These are phyloP conservation scores for Pichia sp. DNA, from an alignment of 1,139 yeast species.

Conservation along the genomic window DNA sequence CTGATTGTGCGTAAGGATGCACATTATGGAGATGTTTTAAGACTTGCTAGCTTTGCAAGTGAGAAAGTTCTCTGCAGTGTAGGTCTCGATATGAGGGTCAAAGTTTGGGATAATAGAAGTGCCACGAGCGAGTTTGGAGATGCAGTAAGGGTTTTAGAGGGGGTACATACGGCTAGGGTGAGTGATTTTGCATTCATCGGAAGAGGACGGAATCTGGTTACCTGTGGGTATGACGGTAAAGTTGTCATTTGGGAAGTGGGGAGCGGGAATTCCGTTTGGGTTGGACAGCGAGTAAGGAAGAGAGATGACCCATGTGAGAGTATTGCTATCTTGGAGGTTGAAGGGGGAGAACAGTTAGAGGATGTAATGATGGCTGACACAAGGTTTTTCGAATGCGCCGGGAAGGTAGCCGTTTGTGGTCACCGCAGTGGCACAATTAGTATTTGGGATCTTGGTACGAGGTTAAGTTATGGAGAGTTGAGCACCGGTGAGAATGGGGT, in stretches of 20 bases:
- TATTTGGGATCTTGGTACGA: conserved; percentile 31
- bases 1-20: conserved; percentile 23
- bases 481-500: conserved; percentile 6
- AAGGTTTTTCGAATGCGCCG: conserved; percentile 17
- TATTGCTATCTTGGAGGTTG: conserved; percentile 5
- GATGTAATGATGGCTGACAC: conserved; percentile 1
- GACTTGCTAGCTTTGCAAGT: conserved; percentile 47
- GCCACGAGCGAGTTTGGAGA: conserved; percentile 38
- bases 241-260: conserved; percentile 66
- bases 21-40: conserved; percentile 41
- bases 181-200: conserved; percentile 46
- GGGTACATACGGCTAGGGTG: conserved; percentile 39
- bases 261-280: conserved; percentile 37
- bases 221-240: conserved; percentile 46
- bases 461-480: conserved; percentile 19
- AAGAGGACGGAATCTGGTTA: conserved; percentile 57
- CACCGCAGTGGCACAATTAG: conserved; percentile 40
- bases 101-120: conserved; percentile 38
- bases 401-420: conserved; percentile 33
- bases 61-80: conserved; percentile 48
- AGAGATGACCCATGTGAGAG: conserved; percentile 19
- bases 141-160: conserved; percentile 37
- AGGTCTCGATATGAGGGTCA: conserved; percentile 49
- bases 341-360: conserved; percentile 12
- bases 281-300: conserved; percentile 32